phyloP scores from a whole-genome alignment of 2,329 filamentous ascomycete genomes.

The Zasmidium cellare region DNA sequence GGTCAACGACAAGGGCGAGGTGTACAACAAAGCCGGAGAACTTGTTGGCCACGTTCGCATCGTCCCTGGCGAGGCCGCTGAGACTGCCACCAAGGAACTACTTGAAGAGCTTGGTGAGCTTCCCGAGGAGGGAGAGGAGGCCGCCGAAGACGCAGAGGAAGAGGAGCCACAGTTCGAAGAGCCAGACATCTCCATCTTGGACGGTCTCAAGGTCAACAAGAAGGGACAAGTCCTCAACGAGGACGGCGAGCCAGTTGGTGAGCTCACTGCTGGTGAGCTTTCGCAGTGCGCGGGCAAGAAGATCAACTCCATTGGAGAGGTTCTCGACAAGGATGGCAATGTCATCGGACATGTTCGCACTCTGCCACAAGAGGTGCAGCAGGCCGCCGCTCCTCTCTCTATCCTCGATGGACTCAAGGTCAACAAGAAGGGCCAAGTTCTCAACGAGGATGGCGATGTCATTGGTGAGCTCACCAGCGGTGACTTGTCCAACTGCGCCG shows the following conservation, averaged over 20 bases:
- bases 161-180: conserved; percentile 32
- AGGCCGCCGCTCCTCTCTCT: conserved; percentile 40
- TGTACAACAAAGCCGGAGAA: conserved; percentile 52
- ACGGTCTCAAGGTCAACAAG: conserved; percentile 60
- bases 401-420: conserved; percentile 56
- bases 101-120: conserved; percentile 50
- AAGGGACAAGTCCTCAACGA: conserved; percentile 56
- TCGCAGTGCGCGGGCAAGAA: conserved; percentile 65
- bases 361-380: conserved; percentile 44
- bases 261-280: conserved; percentile 58
- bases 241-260: conserved; percentile 55
- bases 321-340: conserved; percentile 64
- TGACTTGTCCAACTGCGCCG: conserved; percentile 61
- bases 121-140: conserved; percentile 33
- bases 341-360: conserved; percentile 62
- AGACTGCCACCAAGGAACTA: conserved; percentile 50
- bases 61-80: conserved; percentile 51
- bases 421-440: conserved; percentile 58
- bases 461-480: conserved; percentile 58
- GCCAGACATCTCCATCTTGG: conserved; percentile 46
- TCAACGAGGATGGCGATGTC: conserved; percentile 54
- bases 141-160: conserved; percentile 24
- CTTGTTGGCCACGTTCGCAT: conserved; percentile 52
- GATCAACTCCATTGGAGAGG: conserved; percentile 64
- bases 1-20: conserved; percentile 53